Percentiles rank a stretch among this genome's conserved stretches.
Evolutionary conservation across 177 flowering plant species (phyloP).

Genomic region (Vitis hybrid): DNA sequence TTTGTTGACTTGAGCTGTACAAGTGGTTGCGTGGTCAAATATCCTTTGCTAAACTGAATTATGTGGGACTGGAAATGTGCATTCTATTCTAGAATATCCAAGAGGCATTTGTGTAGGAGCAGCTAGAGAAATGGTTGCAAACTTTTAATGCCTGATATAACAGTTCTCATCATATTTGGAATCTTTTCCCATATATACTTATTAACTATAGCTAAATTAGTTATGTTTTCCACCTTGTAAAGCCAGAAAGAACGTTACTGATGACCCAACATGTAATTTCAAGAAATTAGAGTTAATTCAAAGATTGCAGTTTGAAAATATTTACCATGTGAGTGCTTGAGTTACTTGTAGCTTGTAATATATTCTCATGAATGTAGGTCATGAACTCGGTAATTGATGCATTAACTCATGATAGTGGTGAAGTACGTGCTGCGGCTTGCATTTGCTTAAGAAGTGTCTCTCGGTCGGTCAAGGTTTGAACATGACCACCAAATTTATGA

Average conservation of each 20-base stretch:
- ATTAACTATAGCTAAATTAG: not conserved
- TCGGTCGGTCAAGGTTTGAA: slow-evolving; percentile 86
- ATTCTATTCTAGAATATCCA: not conserved
- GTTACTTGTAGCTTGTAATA: not conserved
- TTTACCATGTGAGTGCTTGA: not conserved
- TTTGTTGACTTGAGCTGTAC: too few relatives aligned
- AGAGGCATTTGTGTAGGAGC: not conserved
- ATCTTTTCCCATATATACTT: not conserved
- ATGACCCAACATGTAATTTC: not conserved
- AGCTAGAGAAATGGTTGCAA: not conserved
- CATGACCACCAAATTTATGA: slow-evolving; percentile 7
- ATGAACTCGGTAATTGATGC: slow-evolving; percentile 54
- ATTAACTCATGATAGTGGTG: slow-evolving; percentile 62
- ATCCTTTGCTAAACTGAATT: not conserved
- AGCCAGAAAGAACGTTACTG: not conserved
- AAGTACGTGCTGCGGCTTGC: slow-evolving; percentile 85
- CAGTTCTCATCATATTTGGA: not conserved
- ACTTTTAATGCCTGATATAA: not conserved
- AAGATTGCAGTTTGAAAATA: slow-evolving; percentile 2
- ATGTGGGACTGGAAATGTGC: not conserved
- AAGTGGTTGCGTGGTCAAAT: too few relatives aligned
- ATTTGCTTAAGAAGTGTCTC: slow-evolving; percentile 70
- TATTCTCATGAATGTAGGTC: slow-evolving; percentile 42
- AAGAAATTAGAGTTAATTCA: not conserved
- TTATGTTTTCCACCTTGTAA: too few relatives aligned